A percentile compares a stretch with the other conserved stretches of the same genome.
Evolutionary conservation across 495 filamentous ascomycete genomes (phyloP).

Genomic region (Barbatosphaeria neglecta): DNA sequence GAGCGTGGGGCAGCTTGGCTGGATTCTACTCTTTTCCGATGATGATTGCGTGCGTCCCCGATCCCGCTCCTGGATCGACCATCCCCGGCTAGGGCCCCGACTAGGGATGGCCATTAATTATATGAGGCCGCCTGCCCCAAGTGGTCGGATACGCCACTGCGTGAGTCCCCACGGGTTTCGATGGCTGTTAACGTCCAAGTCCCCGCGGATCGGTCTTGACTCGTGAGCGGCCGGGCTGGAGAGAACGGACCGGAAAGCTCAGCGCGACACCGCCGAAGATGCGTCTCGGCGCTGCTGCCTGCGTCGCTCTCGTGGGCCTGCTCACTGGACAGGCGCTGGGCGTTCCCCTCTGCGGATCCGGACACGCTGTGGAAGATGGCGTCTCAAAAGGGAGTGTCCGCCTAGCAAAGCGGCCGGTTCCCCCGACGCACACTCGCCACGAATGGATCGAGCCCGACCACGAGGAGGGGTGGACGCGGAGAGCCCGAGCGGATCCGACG

Average conservation of each 20-base stretch:
- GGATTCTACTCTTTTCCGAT: no score
- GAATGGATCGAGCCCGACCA: constrained; percentile 7
- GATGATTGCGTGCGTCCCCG: no score
- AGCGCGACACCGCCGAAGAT: background rate
- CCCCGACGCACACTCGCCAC: constrained; percentile 6
- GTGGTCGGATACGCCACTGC: no score
- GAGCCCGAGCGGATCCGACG: constrained; percentile 12
- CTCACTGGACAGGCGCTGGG: background rate
- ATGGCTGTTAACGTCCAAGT: no score
- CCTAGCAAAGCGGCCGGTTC: background rate
- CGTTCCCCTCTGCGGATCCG: background rate
- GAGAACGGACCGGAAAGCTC: background rate
- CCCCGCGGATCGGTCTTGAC: background rate
- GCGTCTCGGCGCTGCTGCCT: background rate
- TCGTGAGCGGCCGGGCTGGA: no score
- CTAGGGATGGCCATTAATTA: no score
- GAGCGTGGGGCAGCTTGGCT: no score
- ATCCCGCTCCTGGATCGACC: no score
- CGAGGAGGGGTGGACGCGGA: constrained; percentile 18
- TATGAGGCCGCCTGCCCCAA: no score
- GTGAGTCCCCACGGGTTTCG: no score
- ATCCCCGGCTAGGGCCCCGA: no score
- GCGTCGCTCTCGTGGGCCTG: background rate
- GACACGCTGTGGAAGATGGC: no score
- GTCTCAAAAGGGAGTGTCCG: background rate